phyloP scores from a whole-genome alignment of 257 asterid genomes.

The Gentiana dahurica region DNA sequence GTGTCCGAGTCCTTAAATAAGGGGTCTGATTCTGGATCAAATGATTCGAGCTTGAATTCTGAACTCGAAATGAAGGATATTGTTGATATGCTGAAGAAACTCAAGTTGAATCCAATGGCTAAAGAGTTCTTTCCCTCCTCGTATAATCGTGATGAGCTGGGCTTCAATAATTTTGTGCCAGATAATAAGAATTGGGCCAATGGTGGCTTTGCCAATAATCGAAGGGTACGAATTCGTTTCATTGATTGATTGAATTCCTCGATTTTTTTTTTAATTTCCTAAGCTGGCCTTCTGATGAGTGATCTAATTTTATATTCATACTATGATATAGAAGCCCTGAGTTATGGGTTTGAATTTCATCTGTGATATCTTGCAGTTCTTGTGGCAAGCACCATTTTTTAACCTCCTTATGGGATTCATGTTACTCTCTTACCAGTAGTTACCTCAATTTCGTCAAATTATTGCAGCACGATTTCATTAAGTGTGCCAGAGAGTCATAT shows the following conservation, averaged over 20 bases:
- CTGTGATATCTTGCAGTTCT: too few species aligned
- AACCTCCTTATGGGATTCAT: too few species aligned
- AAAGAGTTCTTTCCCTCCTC: conserved; percentile 87
- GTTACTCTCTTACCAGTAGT: too few species aligned
- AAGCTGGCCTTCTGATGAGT: too few species aligned
- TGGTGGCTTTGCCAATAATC: conserved; percentile 44
- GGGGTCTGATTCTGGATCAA: conserved; percentile 34
- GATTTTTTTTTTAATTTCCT: too few species aligned
- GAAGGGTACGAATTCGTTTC: conserved; percentile 48
- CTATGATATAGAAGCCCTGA: too few species aligned
- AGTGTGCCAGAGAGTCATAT: too few species aligned
- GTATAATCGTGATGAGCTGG: conserved; percentile 43
- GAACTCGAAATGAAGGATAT: conserved; percentile 58
- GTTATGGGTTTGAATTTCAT: too few species aligned
- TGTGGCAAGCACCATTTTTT: too few species aligned
- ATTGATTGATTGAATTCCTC: background rate
- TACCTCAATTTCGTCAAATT: too few species aligned
- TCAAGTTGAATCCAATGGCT: conserved; percentile 83
- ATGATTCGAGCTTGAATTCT: conserved; percentile 39
- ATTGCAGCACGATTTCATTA: too few species aligned
- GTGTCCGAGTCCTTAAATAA: conserved; percentile 21
- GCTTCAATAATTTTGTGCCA: conserved; percentile 34
- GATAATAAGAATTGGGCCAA: conserved; percentile 32
- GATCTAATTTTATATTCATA: too few species aligned
- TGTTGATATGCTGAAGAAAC: conserved; percentile 56